Conservation (phyloP, 352 stramenopile species). For the Pythium dissotocum region DNA sequence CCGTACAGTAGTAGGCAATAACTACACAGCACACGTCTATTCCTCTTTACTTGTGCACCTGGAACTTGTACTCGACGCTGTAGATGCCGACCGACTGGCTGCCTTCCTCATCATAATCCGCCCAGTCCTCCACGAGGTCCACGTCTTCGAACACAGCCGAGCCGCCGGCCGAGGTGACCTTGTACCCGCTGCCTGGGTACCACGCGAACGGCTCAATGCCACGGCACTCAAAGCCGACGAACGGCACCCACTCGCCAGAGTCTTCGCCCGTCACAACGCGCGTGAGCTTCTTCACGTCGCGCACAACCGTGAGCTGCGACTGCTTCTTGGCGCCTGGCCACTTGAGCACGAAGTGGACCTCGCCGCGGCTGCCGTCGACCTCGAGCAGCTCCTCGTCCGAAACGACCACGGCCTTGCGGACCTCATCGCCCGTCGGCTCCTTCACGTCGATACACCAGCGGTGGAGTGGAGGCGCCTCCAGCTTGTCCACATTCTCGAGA, state of each 20-base stretch:
- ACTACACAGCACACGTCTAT: constrained; percentile 1
- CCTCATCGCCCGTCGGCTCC: constrained; percentile 76
- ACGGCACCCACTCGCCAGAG: constrained; percentile 74
- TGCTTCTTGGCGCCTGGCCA: constrained; percentile 83
- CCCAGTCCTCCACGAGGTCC: constrained; percentile 83
- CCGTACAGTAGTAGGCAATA: not conserved
- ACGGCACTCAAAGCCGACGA: constrained; percentile 87
- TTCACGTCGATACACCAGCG: constrained; percentile 88
- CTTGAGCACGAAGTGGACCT: constrained; percentile 85
- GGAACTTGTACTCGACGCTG: constrained; percentile 78
- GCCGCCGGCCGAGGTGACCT: constrained; percentile 54
- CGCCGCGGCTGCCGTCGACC: constrained; percentile 68
- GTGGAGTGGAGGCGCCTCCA: constrained; percentile 64
- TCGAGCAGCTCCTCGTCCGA: constrained; percentile 80
- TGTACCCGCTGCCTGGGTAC: constrained; percentile 80
- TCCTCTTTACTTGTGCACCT: constrained; percentile 68
- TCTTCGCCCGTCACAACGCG: constrained; percentile 54
- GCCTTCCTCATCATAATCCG: constrained; percentile 84
- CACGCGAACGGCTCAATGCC: constrained; percentile 81
- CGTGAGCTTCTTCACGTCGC: constrained; percentile 87
- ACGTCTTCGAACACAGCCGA: constrained; percentile 78
- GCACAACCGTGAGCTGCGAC: constrained; percentile 78
- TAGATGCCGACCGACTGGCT: constrained; percentile 79
- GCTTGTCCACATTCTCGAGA: constrained; percentile 82
- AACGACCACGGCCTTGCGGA: constrained; percentile 73